Conservation (phyloP, 352 stramenopile genomes). For the Plasmopara halstedii region DNA sequence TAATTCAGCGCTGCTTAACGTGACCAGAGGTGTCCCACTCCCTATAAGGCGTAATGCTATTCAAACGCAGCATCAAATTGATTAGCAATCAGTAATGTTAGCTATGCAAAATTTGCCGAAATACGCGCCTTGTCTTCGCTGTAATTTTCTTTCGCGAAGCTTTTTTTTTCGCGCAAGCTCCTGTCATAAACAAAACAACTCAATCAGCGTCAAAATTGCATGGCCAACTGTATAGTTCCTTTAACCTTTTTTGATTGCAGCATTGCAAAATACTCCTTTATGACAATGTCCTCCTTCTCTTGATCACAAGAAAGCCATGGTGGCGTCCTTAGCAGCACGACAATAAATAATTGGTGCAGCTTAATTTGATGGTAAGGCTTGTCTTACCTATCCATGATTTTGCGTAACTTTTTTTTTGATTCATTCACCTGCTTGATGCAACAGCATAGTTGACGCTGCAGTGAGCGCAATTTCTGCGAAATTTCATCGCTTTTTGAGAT, state of each 20-base stretch:
- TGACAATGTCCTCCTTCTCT: slow-evolving; percentile 32
- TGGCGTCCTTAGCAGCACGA: slow-evolving; percentile 30
- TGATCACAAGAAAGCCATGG: slow-evolving; percentile 52
- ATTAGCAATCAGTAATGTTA: background rate
- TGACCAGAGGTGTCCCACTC: slow-evolving; percentile 19
- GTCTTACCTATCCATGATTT: slow-evolving; percentile 41
- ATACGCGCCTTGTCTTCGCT: slow-evolving; percentile 46
- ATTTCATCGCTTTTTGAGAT: slow-evolving; percentile 51
- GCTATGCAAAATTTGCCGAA: background rate
- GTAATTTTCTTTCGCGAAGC: slow-evolving; percentile 61
- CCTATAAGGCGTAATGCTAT: slow-evolving; percentile 19
- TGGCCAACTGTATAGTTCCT: background rate
- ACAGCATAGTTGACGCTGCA: slow-evolving; percentile 34
- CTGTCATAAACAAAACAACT: slow-evolving; percentile 14
- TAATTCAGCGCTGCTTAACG: slow-evolving; percentile 28
- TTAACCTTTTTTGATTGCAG: slow-evolving; percentile 59
- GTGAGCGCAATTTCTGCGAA: slow-evolving; percentile 47
- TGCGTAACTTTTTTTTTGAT: slow-evolving; percentile 46
- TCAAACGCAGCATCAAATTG: background rate
- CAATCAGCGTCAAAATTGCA: slow-evolving; percentile 1
- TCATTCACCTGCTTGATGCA: slow-evolving; percentile 51
- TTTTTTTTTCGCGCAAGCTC: slow-evolving; percentile 65
- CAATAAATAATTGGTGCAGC: background rate
- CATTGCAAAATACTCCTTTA: slow-evolving; percentile 54
- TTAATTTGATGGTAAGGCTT: background rate